phyloP scores from a whole-genome alignment of 345 rosid species.

The Populus deltoides region DNA sequence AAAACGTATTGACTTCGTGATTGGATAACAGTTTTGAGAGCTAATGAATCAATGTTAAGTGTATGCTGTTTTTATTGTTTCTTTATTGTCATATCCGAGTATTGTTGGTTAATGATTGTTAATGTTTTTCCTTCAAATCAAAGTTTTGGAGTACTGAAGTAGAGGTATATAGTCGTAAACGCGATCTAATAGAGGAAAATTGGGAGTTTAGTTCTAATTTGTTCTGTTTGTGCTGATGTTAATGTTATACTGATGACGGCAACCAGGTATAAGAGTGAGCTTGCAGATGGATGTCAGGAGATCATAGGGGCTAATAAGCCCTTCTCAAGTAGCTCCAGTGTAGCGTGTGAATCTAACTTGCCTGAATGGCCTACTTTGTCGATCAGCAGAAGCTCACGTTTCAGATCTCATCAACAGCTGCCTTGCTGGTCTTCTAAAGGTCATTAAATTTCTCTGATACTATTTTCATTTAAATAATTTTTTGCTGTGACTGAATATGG shows the following conservation, averaged over 20 bases:
- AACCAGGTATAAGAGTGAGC: constrained; percentile 15
- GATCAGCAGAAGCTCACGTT: neutral
- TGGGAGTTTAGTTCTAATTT: neutral
- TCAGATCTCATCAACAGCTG: neutral
- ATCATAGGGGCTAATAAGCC: neutral
- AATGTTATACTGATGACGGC: neutral
- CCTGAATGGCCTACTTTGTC: constrained; percentile 6
- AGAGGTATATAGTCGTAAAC: neutral
- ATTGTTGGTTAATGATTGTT: neutral
- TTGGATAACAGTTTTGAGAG: neutral
- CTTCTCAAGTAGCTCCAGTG: neutral
- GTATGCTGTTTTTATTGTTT: neutral
- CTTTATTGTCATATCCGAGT: neutral
- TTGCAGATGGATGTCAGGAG: neutral
- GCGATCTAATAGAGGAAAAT: neutral
- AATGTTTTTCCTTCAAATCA: neutral
- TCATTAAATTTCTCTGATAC: neutral
- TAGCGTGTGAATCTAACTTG: constrained; percentile 5
- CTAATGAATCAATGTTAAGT: neutral
- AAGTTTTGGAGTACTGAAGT: neutral
- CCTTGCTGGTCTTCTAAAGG: constrained; percentile 18
- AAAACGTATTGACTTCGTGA: neutral
- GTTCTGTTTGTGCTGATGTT: neutral
- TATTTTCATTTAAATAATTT: neutral
- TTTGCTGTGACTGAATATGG: too few species aligned